Evolutionary conservation across 106 monocot genomes (phyloP).

Genomic region (Narthecium ossifragum): DNA sequence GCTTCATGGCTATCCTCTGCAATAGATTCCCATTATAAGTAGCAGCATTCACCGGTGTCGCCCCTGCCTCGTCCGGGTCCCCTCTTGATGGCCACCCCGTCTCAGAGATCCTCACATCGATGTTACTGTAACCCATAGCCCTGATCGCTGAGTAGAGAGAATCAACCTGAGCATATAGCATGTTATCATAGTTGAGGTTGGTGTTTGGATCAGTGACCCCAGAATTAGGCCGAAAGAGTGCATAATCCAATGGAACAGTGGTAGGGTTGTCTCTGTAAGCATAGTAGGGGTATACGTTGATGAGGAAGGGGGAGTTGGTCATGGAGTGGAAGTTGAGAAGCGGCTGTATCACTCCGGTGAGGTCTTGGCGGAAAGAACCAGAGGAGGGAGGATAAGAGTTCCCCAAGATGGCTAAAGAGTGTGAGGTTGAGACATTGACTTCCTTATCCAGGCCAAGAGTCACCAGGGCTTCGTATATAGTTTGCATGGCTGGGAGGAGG

Average conservation of each 20-base stretch:
- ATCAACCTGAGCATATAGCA: conserved; percentile 88
- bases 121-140: conserved; percentile 49
- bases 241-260: conserved; percentile 58
- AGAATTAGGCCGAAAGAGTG: conserved; percentile 58
- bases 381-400: conserved; percentile 77
- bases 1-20: conserved; percentile 52
- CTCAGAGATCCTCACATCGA: conserved; percentile 80
- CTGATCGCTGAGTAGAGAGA: conserved; percentile 64
- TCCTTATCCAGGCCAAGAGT: conserved; percentile 54
- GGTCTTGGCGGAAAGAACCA: conserved; percentile 49
- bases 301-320: conserved; percentile 72
- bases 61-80: conserved; percentile 65
- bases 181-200: conserved; percentile 75
- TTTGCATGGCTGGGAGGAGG: conserved; percentile 78
- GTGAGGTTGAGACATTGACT: conserved; percentile 78
- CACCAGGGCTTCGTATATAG: conserved; percentile 57
- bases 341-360: conserved; percentile 46
- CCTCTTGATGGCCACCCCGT: conserved; percentile 93
- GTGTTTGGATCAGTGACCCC: conserved; percentile 59
- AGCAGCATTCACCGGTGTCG: conserved; percentile 65
- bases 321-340: conserved; percentile 64
- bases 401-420: conserved; percentile 52
- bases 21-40: conserved; percentile 72
- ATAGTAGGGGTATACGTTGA: conserved; percentile 86
- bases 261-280: conserved; percentile 64